Evolutionary conservation across 2,329 filamentous ascomycete species (phyloP).

Genomic region (Salinomyces thailandicus): DNA sequence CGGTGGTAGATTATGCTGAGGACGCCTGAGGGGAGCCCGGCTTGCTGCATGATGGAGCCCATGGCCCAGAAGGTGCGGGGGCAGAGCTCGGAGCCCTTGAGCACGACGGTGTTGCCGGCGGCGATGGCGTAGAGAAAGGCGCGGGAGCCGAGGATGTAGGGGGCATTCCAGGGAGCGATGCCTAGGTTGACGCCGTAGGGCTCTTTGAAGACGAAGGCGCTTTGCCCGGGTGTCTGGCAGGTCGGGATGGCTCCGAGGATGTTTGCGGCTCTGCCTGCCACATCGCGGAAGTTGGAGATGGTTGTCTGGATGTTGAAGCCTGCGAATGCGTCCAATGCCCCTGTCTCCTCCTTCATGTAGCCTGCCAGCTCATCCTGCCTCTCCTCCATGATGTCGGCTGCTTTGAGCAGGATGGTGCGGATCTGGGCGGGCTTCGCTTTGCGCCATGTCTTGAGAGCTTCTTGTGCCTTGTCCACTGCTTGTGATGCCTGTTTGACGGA

Average conservation of each 20-base stretch:
- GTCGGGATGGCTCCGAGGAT: constrained; percentile 42
- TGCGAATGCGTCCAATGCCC: constrained; percentile 32
- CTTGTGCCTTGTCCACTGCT: constrained; percentile 51
- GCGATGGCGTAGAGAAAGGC: constrained; percentile 51
- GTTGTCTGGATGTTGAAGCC: constrained; percentile 33
- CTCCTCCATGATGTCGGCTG: constrained; percentile 52
- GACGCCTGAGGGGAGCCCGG: constrained; percentile 64
- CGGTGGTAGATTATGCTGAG: constrained; percentile 60
- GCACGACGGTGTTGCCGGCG: constrained; percentile 63
- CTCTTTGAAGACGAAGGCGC: constrained; percentile 59
- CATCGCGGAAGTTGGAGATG: constrained; percentile 40
- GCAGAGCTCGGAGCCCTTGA: constrained; percentile 61
- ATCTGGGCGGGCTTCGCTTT: constrained; percentile 50
- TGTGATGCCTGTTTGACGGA: constrained; percentile 46
- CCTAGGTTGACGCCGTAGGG: constrained; percentile 69
- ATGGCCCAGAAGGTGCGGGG: constrained; percentile 56
- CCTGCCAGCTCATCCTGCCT: constrained; percentile 50
- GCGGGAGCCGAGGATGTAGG: constrained; percentile 39
- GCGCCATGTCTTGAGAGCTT: constrained; percentile 60
- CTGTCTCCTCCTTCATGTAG: constrained; percentile 52
- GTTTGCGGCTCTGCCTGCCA: constrained; percentile 40
- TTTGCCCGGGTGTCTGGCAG: constrained; percentile 39
- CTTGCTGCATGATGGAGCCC: constrained; percentile 55
- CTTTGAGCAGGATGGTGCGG: constrained; percentile 59
- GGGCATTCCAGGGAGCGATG: constrained; percentile 71